Evolutionary conservation across 768 basidiomycete species (phyloP).

Genomic region (Mrakia frigida): DNA sequence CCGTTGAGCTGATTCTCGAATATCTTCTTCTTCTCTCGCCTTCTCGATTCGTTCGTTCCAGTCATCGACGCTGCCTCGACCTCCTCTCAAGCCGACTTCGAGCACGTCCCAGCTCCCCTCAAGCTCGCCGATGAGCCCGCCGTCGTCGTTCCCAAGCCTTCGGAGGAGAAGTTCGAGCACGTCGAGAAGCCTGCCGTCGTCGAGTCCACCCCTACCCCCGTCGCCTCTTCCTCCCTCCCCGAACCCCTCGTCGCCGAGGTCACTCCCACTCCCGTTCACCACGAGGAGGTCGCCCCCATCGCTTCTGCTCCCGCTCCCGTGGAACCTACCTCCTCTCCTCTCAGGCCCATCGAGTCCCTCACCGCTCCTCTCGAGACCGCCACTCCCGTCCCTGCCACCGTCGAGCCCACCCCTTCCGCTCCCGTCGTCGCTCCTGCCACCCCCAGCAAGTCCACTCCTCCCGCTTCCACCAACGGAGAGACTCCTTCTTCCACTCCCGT

Average conservation of each 20-base stretch:
- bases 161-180: not conserved
- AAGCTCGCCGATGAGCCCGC: conserved; percentile 10
- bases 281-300: not conserved
- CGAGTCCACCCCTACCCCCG: not conserved
- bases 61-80: conserved; percentile 2
- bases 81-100: not conserved
- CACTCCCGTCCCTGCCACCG: not conserved
- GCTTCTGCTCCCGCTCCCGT: not conserved
- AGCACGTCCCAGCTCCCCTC: conserved; percentile 11
- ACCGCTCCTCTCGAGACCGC: not conserved
- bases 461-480: no score
- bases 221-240: not conserved
- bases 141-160: conserved; percentile 14
- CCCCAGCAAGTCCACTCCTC: not conserved
- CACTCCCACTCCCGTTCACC: not conserved
- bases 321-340: not conserved
- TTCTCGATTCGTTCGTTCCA: not conserved
- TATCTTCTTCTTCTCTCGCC: not conserved
- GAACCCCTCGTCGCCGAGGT: not conserved
- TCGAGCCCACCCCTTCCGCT: no score
- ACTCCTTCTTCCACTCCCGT: not conserved
- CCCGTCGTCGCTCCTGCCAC: not conserved
- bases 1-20: not conserved
- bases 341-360: not conserved
- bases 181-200: not conserved